A percentile compares a stretch with the other conserved stretches of the same genome.
These are phyloP conservation scores for Hypoxylon perforatum DNA, from an alignment of 495 filamentous ascomycete species.

Conservation along the genomic window DNA sequence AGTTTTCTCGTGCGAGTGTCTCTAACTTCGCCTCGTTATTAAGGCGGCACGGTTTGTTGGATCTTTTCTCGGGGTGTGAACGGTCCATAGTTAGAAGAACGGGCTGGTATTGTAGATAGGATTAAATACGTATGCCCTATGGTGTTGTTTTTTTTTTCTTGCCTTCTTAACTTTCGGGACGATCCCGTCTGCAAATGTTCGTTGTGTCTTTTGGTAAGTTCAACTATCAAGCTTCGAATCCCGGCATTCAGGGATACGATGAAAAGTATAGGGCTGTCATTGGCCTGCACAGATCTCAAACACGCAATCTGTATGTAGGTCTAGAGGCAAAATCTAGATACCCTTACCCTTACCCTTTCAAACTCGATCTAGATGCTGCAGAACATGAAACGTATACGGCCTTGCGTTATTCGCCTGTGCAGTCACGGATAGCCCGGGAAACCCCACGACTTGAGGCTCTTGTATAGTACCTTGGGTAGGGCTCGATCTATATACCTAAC, in stretches of 20 bases:
- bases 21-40: conserved; percentile 14
- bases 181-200: not conserved
- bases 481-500: not conserved
- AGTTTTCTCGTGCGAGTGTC: conserved; percentile 19
- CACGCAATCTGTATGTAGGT: no score
- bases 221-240: no score
- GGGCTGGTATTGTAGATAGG: conserved; percentile 40
- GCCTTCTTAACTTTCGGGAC: not conserved
- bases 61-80: conserved; percentile 26
- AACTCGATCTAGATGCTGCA: no score
- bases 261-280: no score
- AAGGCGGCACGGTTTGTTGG: conserved; percentile 19
- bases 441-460: not conserved
- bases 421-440: not conserved
- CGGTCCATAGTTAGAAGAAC: conserved; percentile 13
- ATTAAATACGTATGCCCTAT: conserved; percentile 35
- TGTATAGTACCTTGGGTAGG: not conserved
- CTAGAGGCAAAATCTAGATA: no score
- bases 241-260: no score
- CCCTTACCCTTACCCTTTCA: no score
- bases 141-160: conserved; percentile 14
- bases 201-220: no score
- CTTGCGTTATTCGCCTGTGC: no score
- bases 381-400: no score
- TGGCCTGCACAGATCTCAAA: no score